phyloP scores from a whole-genome alignment of 345 rosid species.

The Rhizophora apiculata region DNA sequence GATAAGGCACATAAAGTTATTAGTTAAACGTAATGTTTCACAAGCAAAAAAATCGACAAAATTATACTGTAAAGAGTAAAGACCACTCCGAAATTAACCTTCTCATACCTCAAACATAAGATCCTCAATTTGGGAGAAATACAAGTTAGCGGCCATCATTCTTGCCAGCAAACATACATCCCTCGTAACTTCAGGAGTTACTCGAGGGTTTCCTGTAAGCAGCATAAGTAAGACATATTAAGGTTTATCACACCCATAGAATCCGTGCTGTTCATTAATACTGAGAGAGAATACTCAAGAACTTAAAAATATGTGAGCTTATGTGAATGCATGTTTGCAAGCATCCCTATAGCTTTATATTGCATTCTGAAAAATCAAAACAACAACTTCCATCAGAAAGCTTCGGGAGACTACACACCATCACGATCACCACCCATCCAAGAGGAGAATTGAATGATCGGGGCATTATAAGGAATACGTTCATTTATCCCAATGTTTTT shows the following conservation, averaged over 20 bases:
- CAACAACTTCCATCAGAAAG: neutral
- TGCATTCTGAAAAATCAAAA: neutral
- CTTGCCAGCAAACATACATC: slow-evolving; percentile 96
- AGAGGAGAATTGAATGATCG: slow-evolving; percentile 95
- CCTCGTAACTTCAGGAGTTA: slow-evolving; percentile 98
- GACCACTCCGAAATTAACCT: neutral
- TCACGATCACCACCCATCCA: slow-evolving; percentile 99
- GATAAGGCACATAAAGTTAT: neutral
- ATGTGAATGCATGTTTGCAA: too few species aligned
- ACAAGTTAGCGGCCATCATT: slow-evolving; percentile 98
- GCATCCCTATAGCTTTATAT: neutral
- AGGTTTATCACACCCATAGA: neutral
- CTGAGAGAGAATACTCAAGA: too few species aligned
- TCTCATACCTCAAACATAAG: slow-evolving; percentile 88
- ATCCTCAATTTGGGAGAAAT: slow-evolving; percentile 87
- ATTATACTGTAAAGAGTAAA: slow-evolving; percentile 1
- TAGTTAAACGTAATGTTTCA: neutral
- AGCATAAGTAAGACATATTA: slow-evolving; percentile 7
- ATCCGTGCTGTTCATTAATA: neutral
- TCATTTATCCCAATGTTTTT: slow-evolving; percentile 91
- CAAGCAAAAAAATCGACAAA: neutral
- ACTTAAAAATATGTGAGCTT: too few species aligned
- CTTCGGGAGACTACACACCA: slow-evolving; percentile 41
- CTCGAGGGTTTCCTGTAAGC: slow-evolving; percentile 86
- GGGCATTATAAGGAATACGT: slow-evolving; percentile 96